Evolutionary conservation across 2,329 filamentous ascomycete genomes (phyloP), one percentile per base, ranked within the genome.

Genomic region (Apiospora kogelbergensis): DNA sequence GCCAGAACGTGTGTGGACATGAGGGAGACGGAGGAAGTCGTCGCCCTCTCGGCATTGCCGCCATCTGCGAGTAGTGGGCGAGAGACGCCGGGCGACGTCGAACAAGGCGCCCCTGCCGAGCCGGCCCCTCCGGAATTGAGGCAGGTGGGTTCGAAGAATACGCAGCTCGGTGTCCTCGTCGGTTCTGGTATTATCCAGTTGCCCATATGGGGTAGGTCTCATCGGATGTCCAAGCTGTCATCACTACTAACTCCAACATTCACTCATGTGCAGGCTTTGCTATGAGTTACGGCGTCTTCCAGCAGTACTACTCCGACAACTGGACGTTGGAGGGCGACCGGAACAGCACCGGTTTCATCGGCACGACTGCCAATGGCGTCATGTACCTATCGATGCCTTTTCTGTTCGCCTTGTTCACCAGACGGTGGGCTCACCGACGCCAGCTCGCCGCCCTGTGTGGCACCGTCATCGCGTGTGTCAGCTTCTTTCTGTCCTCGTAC

Each of bases 341-440:
- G 6, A 45, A 33, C 40, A 45, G 40, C 4, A 42, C 42, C 10
- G 63, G 40, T 6, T 44, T 45, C 40, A 65, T 65, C 20, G 63
- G 63, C 33, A 77, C 81, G 68, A 87, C 86, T 69, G 78, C 87
- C 2, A 80, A 88, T 20, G 79, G 85, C 44, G 80, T 87, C 70
- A 83, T 91, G 78, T 90, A 91, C 78, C 78, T 84, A 70, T 87
- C 89, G 2, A 65, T 65, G 63, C 63, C 63, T 0, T 45, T 65
- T 2, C 40, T 45, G 22, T 65, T 65, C 40, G 42, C 63, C 0
- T 7, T 45, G 11, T 42, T 65, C 22, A 45, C 63, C 63, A n/a
- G 26, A 40, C 42, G 26, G 7, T 45, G 40, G 33, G 40, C 40
- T 1, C 63, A 30, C 3, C 40, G 24, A 22, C 37, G 37, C 22